phyloP scores from a whole-genome alignment of 169 alveolate species.

The Cystoisospora suis region DNA sequence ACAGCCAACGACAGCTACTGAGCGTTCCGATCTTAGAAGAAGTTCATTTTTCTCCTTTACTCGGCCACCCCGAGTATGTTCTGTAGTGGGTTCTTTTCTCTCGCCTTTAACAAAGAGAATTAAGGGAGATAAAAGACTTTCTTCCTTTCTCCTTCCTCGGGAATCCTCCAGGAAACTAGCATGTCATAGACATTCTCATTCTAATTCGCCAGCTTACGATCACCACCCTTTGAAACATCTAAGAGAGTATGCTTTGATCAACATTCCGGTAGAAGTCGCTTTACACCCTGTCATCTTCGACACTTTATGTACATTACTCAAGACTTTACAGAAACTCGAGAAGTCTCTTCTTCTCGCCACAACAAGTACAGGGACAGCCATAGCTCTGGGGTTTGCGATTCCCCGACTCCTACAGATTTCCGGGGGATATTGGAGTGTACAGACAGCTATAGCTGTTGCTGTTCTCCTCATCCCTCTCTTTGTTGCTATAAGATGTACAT shows the following conservation, averaged over 20 bases:
- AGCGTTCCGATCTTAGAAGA: too few species aligned
- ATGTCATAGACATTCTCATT: too few species aligned
- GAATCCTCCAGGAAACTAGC: too few species aligned
- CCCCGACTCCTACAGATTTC: not conserved
- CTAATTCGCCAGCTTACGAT: too few species aligned
- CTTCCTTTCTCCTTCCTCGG: too few species aligned
- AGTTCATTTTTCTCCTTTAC: too few species aligned
- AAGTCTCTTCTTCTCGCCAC: not conserved
- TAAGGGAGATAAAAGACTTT: too few species aligned
- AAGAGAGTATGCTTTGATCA: slow-evolving; percentile 22
- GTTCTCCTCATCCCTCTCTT: slow-evolving; percentile 9
- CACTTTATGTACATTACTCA: not conserved
- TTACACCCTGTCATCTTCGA: slow-evolving; percentile 19
- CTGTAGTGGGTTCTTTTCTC: too few species aligned
- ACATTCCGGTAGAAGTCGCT: slow-evolving; percentile 34
- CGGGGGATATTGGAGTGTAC: not conserved
- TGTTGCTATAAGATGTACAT: not conserved
- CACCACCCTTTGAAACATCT: too few species aligned
- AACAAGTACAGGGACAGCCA: slow-evolving; percentile 13
- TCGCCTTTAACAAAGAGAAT: too few species aligned
- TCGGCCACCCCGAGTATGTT: too few species aligned
- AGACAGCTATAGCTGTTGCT: not conserved
- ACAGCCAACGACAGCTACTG: too few species aligned
- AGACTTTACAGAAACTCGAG: not conserved
- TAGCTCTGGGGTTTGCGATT: not conserved